Base-by-base conservation (phyloP, 2,329 filamentous ascomycete genomes). In the Fusarium multiceps region DNA sequence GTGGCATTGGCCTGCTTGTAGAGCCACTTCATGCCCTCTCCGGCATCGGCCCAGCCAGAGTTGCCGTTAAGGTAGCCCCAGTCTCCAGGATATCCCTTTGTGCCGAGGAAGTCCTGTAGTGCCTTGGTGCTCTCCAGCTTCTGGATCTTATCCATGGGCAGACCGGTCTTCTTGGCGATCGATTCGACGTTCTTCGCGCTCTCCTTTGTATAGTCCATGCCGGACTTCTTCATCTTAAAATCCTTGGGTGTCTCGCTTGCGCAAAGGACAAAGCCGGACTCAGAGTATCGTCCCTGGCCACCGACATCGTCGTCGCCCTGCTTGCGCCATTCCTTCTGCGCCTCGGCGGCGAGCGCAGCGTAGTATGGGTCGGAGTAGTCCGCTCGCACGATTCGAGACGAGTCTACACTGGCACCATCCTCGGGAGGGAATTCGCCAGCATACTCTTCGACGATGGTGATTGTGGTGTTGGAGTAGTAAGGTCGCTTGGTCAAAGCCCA, bases 281-380 rank as follows among this genome's bases (percentile, higher is more conserved):
- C 90, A 7, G 84, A 84, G 79, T 95, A 96, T 30, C 92, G 85
- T 23, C 89, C 89, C 37, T 89, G 82, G 13, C 85, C 87, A 57
- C 89, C 91, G 51, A 90, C 82, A 23, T 87, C 82, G 7, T 84
- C 79, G 32, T 85, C 81, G 58, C 83, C 87, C 73, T 79, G 79
- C 77, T 86, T 87, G 73, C 91, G 88, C 92, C 89, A 96, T 76
- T 86, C 83, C 20, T 84, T 79, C 75, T 93, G 92, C 3, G 94
- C 93, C 37, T 88, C 83, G 20, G 88, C 85, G 21, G 91, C 93
- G 47, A 98, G 88, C 18, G 84, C 82, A 8, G 93, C 88, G 80
- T 98, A 98, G 23, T 90, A 87, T 1, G 88, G 82, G 76, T 95
- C 90, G 7, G 92, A 90, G 77, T 98, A 98, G 84, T 98, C 95